Evolutionary conservation across 176 grass and related monocot species (phyloP), one percentile per base, ranked within the genome.

Genomic region (Oryza coarctata): DNA sequence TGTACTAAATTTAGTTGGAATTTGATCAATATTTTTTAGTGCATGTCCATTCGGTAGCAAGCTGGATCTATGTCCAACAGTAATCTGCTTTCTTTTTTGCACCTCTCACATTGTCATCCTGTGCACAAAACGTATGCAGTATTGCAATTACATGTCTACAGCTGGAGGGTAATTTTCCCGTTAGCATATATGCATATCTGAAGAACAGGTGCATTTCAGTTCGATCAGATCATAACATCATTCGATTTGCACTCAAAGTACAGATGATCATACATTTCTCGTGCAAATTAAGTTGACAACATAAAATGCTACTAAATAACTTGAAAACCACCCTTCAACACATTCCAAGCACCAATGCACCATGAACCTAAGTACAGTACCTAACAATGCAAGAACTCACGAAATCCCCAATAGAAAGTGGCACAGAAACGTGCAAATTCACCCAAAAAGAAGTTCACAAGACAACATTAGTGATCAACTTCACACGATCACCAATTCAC

Each of bases 261-360:
- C 50, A 71, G 22, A 22, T 70, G 26, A 72, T 72, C n/a, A 25
- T 60, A 60, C 12, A 5, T n/a, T 43, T 45, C 26, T 11, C 12
- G 40, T 71, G 23, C 5, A 70, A 70, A 70, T 36, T 12, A 29
- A 44, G 26, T 45, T 71, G 68, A 82, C 29, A 18, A 44, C 12
- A 62, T 26, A 44, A 28, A 57, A 55, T 20, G 50, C 1, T 22
- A 49, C 50, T 2, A 15, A n/a, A 25, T 31, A 28, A 30, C 50
- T 34, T 23, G 17, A 67, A 81, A 81, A 81, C 14, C 33, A 71
- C 33, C 39, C 43, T 36, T 22, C 52, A 71, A 72, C 34, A 73
- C 43, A 32, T 72, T 30, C 14, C 31, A 82, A 26, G 6, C 61
- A 60, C 31, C 44, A 29, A 70, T 58, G 33, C 79, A 81, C 18